phyloP scores from a whole-genome alignment of 2,329 filamentous ascomycete genomes.

The Talaromyces sp. region DNA sequence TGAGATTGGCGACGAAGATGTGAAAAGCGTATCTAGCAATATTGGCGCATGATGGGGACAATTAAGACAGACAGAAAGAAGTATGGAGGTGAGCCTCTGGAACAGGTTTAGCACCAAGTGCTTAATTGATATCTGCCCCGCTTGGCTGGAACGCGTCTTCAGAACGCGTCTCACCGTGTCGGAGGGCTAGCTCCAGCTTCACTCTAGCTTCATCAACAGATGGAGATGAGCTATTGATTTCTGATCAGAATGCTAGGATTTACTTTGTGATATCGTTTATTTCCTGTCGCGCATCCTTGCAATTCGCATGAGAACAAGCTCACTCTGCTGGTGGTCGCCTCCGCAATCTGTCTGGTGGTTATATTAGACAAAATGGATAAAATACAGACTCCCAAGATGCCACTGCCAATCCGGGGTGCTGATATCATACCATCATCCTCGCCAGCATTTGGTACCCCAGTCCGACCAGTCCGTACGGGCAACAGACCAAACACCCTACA shows the following conservation, averaged over 20 bases:
- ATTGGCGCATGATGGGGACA: neutral
- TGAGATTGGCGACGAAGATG: neutral
- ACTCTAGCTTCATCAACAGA: neutral
- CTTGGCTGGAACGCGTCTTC: neutral
- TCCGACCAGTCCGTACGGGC: slow-evolving; percentile 61
- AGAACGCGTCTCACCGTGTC: slow-evolving; percentile 5
- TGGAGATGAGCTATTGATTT: neutral
- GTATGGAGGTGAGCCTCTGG: neutral
- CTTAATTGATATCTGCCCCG: slow-evolving; percentile 6
- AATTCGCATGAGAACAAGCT: neutral
- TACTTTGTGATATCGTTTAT: neutral
- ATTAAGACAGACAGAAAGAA: neutral
- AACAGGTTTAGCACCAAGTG: neutral
- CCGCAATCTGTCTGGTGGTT: neutral
- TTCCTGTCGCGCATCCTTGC: neutral
- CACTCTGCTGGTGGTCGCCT: neutral
- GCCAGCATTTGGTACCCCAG: slow-evolving; percentile 82
- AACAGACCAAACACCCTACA: slow-evolving; percentile 1
- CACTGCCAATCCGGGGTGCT: slow-evolving; percentile 22
- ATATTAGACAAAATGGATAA: slow-evolving; percentile 24
- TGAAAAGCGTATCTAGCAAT: neutral
- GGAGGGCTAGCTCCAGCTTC: neutral
- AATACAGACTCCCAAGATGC: slow-evolving; percentile 22
- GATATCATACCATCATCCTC: slow-evolving; percentile 81
- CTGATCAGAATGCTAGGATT: neutral